phyloP scores from a whole-genome alignment of 345 rosid genomes.

The Microcos paniculata region DNA sequence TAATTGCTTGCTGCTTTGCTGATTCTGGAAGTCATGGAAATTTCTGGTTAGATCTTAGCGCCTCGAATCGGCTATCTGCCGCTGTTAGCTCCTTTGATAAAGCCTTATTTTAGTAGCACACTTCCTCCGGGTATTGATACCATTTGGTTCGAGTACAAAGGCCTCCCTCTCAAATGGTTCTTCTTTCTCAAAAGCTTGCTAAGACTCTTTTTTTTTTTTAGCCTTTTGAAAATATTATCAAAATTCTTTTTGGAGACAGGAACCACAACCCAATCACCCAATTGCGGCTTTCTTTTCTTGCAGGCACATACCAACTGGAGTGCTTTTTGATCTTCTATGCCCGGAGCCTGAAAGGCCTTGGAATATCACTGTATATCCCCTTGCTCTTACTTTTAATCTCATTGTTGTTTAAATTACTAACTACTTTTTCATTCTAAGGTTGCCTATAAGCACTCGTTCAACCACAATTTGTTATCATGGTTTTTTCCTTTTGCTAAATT shows the following conservation, averaged over 20 bases:
- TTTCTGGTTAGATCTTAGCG: slow-evolving; percentile 51
- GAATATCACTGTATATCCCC: slow-evolving; percentile 70
- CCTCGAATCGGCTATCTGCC: slow-evolving; percentile 88
- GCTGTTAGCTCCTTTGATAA: slow-evolving; percentile 54
- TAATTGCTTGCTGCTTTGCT: background rate
- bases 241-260: background rate
- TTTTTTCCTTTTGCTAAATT: background rate
- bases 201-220: background rate
- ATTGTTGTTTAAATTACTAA: background rate
- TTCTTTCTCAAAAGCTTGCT: background rate
- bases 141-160: slow-evolving; percentile 88
- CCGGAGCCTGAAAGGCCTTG: slow-evolving; percentile 90
- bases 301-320: slow-evolving; percentile 93
- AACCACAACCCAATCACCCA: background rate
- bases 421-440: background rate
- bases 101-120: slow-evolving; percentile 74
- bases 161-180: slow-evolving; percentile 85
- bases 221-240: background rate
- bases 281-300: background rate
- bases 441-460: background rate
- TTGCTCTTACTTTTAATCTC: background rate
- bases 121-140: slow-evolving; percentile 90
- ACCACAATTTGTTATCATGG: background rate
- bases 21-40: background rate
- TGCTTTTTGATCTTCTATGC: slow-evolving; percentile 88